Evolutionary conservation across 1,139 yeast species (phyloP), one percentile per base, ranked within the genome.

Genomic region (Wickerhamiella infanticola): DNA sequence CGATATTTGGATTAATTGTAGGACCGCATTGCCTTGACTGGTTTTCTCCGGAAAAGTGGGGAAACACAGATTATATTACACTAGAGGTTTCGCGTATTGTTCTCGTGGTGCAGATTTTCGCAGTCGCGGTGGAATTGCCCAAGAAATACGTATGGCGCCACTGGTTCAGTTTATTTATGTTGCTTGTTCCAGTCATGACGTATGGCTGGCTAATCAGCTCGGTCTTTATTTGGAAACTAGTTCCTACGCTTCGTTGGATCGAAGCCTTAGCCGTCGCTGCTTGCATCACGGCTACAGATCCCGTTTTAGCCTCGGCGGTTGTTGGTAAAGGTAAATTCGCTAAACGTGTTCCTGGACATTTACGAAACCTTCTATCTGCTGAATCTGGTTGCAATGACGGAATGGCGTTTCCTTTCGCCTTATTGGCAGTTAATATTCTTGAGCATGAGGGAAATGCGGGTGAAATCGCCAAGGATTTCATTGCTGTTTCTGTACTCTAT

Each of bases 321-420:
- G 97, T 90, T 24, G 96, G 98, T 67, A 84, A 84, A 58, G 97
- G 98, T 53, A 86, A 88, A 58, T 90, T 90, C 62, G 96, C 98
- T n/a, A 79, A 77, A 59, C 75, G 96, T 52, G 97, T 90, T 11
- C 98, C 98, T 0, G 97, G 97, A 5, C 97, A 90, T 65, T 73
- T 90, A 63, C 72, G 98, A 61, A 88, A 90, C 58, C 66, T 90
- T 44, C 66, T 90, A 40, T 77, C 93, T 31, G 96, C 97, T 0
- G 98, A 90, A 60, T 85, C 96, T 0, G 97, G 95, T 7, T 88
- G 96, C 64, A 90, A 90, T 63, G 98, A 90, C 60, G 98, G 98
- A 46, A 83, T 90, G 93, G 97, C 98, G 0, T 88, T 86, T 61
- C 98, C 98, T 0, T 90, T 90, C 60, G 84, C 86, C 39, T 86